These are phyloP conservation scores for Picea glauca DNA, from an alignment of 75 land plant genomes.

Conservation along the genomic window DNA sequence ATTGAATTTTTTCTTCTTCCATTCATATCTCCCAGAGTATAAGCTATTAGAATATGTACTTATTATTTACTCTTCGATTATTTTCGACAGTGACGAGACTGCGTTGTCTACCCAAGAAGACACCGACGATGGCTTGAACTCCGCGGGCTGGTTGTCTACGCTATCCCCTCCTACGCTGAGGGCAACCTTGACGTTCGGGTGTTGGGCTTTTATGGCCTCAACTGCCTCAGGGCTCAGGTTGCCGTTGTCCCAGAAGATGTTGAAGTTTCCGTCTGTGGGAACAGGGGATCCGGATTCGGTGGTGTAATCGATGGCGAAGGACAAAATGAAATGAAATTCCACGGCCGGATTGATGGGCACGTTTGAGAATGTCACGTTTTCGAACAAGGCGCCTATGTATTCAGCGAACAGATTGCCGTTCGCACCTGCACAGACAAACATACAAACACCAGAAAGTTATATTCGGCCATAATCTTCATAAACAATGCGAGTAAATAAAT, in stretches of 20 bases:
- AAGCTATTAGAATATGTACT: too few relatives aligned
- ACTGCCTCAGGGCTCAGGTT: constrained; percentile 19
- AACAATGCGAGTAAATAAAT: too few relatives aligned
- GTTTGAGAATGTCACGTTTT: constrained; percentile 30
- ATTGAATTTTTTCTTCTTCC: too few relatives aligned
- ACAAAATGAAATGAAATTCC: constrained; percentile 39
- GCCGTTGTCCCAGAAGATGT: constrained; percentile 18
- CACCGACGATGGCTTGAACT: constrained; percentile 8
- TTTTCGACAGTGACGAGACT: constrained; percentile 17
- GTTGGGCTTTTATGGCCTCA: background rate
- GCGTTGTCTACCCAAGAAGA: constrained; percentile 41
- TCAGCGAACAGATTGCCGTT: constrained; percentile 24
- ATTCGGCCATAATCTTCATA: too few relatives aligned
- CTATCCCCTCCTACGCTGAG: constrained; percentile 22
- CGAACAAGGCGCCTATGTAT: constrained; percentile 53
- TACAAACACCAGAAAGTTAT: too few relatives aligned
- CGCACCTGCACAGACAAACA: too few relatives aligned
- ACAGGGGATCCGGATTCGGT: background rate
- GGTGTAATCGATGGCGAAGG: constrained; percentile 47
- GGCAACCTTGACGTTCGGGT: constrained; percentile 17
- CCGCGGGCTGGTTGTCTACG: background rate
- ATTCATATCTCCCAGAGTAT: too few relatives aligned
- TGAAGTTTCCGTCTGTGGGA: constrained; percentile 36
- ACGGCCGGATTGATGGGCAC: constrained; percentile 34
- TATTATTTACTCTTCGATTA: constrained; percentile 26